Evolutionary conservation across 2,329 filamentous ascomycete genomes (phyloP), one percentile per base, ranked within the genome.

Genomic region (Drechslerella coelobrocha): DNA sequence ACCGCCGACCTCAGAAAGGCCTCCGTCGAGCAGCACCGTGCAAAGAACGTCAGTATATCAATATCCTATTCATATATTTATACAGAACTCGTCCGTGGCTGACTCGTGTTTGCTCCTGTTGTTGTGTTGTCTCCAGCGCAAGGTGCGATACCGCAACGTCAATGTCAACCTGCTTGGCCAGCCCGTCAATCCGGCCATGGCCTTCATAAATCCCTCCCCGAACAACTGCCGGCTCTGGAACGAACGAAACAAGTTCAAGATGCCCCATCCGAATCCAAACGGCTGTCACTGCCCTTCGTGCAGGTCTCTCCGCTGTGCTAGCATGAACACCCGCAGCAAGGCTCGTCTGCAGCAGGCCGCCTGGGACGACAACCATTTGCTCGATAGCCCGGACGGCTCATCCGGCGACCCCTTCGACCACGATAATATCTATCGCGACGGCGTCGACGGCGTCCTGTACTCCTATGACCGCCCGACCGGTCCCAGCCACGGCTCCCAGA

Each of bases 61-160:
- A 21, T 26, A n/a, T n/a, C n/a, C 24, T 12, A 34, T 47, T 14
- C 34, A 37, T 19, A 34, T 19, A 41, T 41, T 6, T 7, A 5
- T 21, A 19, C 23, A 34, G 17, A 21, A 54, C 24, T 12, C 29
- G 7, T 7, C 29, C 12, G 29, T 34, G 29, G 6, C 12, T 7
- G 5, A 29, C 39, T 19, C 45, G 31, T 14, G 19, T 19, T 4
- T 53, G 37, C 47, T 48, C 17, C 21, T 61, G 10, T 41, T 55
- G 47, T 48, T 73, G 56, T 53, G 24, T 21, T 26, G 26, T 27
- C 39, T 55, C 56, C 48, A 75, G 74, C 74, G 74, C 57, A 74
- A 73, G 69, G 63, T 75, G 39, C 74, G 75, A 57, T 75, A 76
- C 55, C 69, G 74, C 60, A 73, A 74, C 41, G 73, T 74, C 43